Evolutionary conservation across 2,329 filamentous ascomycete genomes (phyloP), one percentile per base, ranked within the genome.

Genomic region (Thelonectria blattea): DNA sequence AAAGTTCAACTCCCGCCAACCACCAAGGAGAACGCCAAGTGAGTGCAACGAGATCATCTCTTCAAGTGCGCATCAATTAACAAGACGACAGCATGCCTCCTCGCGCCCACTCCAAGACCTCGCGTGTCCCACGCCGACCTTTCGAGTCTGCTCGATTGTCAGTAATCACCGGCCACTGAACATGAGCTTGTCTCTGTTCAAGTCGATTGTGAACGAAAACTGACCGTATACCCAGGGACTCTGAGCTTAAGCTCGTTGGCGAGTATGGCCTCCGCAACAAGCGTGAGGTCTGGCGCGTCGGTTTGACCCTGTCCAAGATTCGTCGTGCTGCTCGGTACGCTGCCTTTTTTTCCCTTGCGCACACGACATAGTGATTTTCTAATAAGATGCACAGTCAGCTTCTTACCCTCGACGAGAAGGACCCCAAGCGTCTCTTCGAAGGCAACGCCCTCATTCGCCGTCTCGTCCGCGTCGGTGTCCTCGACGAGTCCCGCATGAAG

Each of bases 401-500:
- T 79, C 91, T 99, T 81, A 99, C 95, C 77, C 92, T 99, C 80
- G 95, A 99, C 79, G 95, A 99, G 88, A 99, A 99, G 88, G 95
- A 99, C 86, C 95, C 95, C 82, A 98, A 98, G 91, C 93, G 95
- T 85, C 93, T 99, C 73, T 99, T 99, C 88, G 95, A 99, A 89
- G 95, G 95, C 84, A 99, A 99, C 84, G 95, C 95, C 81, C 89
- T 99, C 81, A 99, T 99, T 91, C 95, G 95, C 82, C 95, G 95
- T 91, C 93, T 99, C 73, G 95, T 99, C 73, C 95, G 95, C 82
- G 93, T 98, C 80, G 95, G 95, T 92, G 95, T 99, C 78, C 92
- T 99, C 78, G 95, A 99, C 82, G 95, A 99, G 88, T 93, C 93
- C 81, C 95, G 95, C 89, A 99, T 99, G 95, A 99, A 97, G 91